These are phyloP conservation scores for Verticillium klebahnii DNA, from an alignment of 2,329 filamentous ascomycete genomes.

Conservation along the genomic window DNA sequence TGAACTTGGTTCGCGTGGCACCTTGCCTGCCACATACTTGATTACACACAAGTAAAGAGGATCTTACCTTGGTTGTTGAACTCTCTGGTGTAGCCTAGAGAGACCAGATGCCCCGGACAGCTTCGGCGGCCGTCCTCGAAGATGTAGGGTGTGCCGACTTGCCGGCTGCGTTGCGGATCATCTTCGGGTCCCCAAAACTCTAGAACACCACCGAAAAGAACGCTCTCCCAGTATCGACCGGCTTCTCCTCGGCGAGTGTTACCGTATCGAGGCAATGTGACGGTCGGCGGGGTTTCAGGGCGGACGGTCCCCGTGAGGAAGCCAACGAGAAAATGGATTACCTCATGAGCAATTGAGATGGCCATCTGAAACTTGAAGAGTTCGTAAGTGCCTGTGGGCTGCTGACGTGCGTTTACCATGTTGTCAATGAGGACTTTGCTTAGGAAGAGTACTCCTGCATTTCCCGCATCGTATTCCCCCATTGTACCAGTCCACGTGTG, in stretches of 20 bases:
- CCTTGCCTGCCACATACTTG: too few species aligned
- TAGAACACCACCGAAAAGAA: background rate
- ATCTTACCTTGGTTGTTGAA: too few species aligned
- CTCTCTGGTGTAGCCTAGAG: too few species aligned
- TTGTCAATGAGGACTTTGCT: background rate
- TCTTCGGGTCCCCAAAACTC: background rate
- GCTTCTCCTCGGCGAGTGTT: background rate
- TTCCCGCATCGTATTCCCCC: background rate
- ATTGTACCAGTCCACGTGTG: background rate
- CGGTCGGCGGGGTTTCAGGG: background rate
- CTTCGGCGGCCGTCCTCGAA: background rate
- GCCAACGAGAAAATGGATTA: background rate
- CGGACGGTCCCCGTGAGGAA: background rate
- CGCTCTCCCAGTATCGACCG: background rate
- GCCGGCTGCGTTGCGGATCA: background rate
- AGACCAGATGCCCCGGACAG: too few species aligned
- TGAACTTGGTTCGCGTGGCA: too few species aligned
- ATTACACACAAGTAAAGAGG: too few species aligned
- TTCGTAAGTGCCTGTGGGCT: background rate
- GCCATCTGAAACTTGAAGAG: constrained; percentile 3
- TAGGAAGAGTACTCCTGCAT: background rate
- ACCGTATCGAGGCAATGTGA: background rate
- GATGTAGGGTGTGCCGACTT: background rate
- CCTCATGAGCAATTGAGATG: constrained; percentile 1
- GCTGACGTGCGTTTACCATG: background rate